Percentiles rank a stretch among this genome's conserved stretches.
Evolutionary conservation across 208 protist species (phyloP).

Genomic region (Vickermania ingenoplastis): DNA sequence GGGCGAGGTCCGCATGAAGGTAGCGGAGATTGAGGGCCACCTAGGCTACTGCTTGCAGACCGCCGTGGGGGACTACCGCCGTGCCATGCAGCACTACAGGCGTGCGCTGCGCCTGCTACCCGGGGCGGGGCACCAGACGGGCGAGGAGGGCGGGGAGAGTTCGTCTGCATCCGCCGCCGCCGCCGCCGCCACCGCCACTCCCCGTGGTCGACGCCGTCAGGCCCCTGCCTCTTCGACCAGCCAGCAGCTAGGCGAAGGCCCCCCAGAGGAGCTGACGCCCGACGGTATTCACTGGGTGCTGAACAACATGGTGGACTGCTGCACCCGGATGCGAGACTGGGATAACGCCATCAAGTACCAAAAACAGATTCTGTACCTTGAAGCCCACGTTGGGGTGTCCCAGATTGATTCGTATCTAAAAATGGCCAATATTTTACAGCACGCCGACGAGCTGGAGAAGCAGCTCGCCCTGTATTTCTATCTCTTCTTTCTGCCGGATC

Average conservation of each 20-base stretch:
- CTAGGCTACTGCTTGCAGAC: constrained; percentile 61
- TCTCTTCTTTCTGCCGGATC: constrained; percentile 52
- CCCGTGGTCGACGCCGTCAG: neutral
- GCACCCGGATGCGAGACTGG: constrained; percentile 37
- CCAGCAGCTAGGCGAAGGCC: neutral
- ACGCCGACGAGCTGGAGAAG: constrained; percentile 28
- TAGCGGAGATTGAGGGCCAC: constrained; percentile 47
- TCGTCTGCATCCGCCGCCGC: neutral
- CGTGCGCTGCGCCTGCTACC: constrained; percentile 15
- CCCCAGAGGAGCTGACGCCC: constrained; percentile 2
- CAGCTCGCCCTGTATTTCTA: constrained; percentile 51
- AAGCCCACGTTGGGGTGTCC: constrained; percentile 28
- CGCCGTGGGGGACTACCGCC: constrained; percentile 56
- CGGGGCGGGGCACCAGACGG: neutral
- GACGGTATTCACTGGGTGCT: constrained; percentile 52
- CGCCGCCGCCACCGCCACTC: neutral
- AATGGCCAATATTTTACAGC: constrained; percentile 33
- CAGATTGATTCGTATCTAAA: constrained; percentile 39
- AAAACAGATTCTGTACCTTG: constrained; percentile 43
- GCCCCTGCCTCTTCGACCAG: constrained; percentile 2
- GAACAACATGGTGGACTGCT: constrained; percentile 57
- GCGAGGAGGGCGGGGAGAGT: neutral
- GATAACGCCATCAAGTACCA: constrained; percentile 36
- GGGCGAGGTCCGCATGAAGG: constrained; percentile 17
- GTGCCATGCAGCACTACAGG: constrained; percentile 55